Base-by-base conservation (phyloP, 805 yeast genomes). In the Candida tibetensis region DNA sequence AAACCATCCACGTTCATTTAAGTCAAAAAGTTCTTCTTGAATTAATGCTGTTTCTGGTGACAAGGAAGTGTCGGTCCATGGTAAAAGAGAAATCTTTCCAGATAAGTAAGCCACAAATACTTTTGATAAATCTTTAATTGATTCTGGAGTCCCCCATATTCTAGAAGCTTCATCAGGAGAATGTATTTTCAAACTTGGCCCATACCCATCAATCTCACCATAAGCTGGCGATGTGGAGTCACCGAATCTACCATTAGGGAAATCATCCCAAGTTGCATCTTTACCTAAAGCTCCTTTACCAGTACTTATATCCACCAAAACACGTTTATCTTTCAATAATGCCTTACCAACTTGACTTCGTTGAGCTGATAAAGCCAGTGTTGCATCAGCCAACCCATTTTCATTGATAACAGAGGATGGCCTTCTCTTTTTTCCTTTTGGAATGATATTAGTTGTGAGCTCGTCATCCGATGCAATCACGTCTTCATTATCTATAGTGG, bases 201-300 rank as follows among this genome's bases (percentile, higher is more conserved):
- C 98, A 59, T 91, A 93, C 21, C 98, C 98, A 59, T 90, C 97
- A 51, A 91, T 87, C 64, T 91, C 97, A 69, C 98, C 99, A 62
- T 85, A 91, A 1, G 98, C 98, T 14, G 97, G 96, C 23, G 96
- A 87, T 52, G 93, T 73, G 0, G 96, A 85, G 64, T 89, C 95
- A 66, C 97, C 95, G 60, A 87, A 88, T 66, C 98, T 76, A 57
- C 97, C 96, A 62, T 90, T 88, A 18, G 96, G 93, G 62, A 87
- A 90, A 55, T 90, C 98, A 68, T 90, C 98, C 98, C 98, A 90
- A 1, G 90, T 85, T 3, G 95, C 95, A 58, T 86, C 93, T 52
- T 86, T 79, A 25, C 95, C 95, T 18, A 87, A 55, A 2, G 82
- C 76, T 28, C 95, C 95, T 47, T 83, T 81, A 29, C 96, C 96